Evolutionary conservation across 2,329 filamentous ascomycete species (phyloP), one percentile per base, ranked within the genome.

Genomic region (Colletotrichum salicis): DNA sequence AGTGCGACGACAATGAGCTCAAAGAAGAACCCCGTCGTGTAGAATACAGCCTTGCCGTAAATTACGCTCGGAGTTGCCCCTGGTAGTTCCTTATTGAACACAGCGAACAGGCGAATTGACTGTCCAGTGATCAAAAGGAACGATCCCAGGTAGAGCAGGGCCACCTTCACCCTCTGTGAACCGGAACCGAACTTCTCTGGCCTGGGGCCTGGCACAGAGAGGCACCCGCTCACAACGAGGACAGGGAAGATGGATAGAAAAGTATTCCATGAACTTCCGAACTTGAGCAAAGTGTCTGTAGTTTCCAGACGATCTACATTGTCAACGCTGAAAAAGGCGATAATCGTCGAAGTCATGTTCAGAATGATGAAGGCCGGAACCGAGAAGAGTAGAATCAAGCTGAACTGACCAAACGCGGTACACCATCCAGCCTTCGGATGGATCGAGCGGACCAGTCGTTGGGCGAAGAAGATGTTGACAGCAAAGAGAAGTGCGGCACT

Each of bases 391-490:
- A 78, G 73, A 52, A 79, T 71, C 3, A 74, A 54, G 5, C 71
- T 73, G 12, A 73, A 31, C 63, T 77, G 68, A 59, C 78, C 75
- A n/a, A 81, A 76, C 1, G 58, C 72, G 1, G 29, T 74, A 27
- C 78, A 75, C 82, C 82, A 84, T 67, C 82, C 82, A 10, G 82
- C 52, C 15, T 24, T 19, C 10, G 82, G 82, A 41, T 81, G 82
- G 62, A 79, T 78, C 2, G 82, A 80, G 56, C 82, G 81, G 3
- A 83, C 73, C 31, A 84, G 76, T 54, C 82, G 81, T 70, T 82
- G 82, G 2, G 80, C 78, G 66, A 84, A 81, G 71, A 84, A 77
- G 22, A 84, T 77, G 73, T 84, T 83, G 71, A 82, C 74, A 35
- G 81, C 73, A 59, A 82, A 83, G 22, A 82, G 37, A 13, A 82